These are phyloP conservation scores for Taxawa tesnikishii DNA, from an alignment of 2,329 filamentous ascomycete species.

Conservation along the genomic window DNA sequence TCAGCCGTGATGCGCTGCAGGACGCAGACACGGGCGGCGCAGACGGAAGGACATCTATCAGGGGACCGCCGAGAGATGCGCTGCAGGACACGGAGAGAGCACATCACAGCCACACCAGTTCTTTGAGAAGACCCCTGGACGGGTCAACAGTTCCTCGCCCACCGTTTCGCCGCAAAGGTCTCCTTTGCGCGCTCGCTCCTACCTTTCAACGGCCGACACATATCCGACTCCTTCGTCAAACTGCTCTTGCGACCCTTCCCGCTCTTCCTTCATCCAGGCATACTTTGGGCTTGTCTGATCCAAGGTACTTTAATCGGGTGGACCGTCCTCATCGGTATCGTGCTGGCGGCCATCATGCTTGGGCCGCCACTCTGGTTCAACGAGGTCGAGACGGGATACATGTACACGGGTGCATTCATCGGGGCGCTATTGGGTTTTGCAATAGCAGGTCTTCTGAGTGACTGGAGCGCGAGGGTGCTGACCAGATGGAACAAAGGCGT, in stretches of 20 bases:
- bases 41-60: too few species aligned
- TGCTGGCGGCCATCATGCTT: conserved; percentile 71
- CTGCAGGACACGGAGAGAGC: conserved; percentile 32
- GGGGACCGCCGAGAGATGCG: too few species aligned
- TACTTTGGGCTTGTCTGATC: conserved; percentile 69
- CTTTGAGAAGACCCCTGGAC: neutral
- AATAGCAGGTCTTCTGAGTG: conserved; percentile 61
- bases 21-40: conserved; percentile 27
- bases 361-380: conserved; percentile 71
- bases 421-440: conserved; percentile 69
- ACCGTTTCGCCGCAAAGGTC: conserved; percentile 7
- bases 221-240: conserved; percentile 58
- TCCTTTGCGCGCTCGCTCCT: conserved; percentile 49
- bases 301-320: conserved; percentile 89
- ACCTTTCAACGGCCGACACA: conserved; percentile 72
- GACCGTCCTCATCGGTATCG: conserved; percentile 84
- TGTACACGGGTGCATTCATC: conserved; percentile 75
- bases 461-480: conserved; percentile 58
- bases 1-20: conserved; percentile 23
- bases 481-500: conserved; percentile 65
- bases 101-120: neutral
- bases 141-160: neutral
- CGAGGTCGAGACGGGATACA: conserved; percentile 71
- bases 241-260: conserved; percentile 63
- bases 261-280: conserved; percentile 71